Percentiles rank a stretch among this genome's conserved stretches.
phyloP scores from a whole-genome alignment of 2,329 filamentous ascomycete genomes.

The Alternaria sp. region DNA sequence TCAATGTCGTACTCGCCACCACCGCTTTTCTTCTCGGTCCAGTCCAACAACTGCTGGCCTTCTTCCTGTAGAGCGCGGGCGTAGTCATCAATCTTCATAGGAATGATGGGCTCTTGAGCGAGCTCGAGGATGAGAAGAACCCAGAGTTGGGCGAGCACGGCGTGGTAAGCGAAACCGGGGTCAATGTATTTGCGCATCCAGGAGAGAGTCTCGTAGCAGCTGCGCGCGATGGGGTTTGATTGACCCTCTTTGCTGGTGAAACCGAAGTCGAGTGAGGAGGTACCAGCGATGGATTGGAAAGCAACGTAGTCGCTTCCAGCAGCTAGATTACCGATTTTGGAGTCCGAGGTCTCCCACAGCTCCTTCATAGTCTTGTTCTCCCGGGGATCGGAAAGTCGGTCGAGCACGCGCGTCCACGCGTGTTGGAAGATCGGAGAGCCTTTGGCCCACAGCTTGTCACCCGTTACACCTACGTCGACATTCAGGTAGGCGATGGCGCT shows the following conservation, averaged over 20 bases:
- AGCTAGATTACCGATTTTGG: slow-evolving; percentile 70
- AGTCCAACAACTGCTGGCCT: slow-evolving; percentile 71
- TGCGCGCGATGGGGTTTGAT: slow-evolving; percentile 71
- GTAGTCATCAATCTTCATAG: slow-evolving; percentile 80
- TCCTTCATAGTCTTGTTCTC: slow-evolving; percentile 73
- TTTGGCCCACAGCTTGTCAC: slow-evolving; percentile 74
- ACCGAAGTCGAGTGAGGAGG: slow-evolving; percentile 82
- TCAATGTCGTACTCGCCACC: slow-evolving; percentile 52
- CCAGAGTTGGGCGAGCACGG: slow-evolving; percentile 77
- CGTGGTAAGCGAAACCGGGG: slow-evolving; percentile 82
- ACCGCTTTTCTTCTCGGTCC: slow-evolving; percentile 59
- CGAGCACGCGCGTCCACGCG: slow-evolving; percentile 73
- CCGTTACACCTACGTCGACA: slow-evolving; percentile 81
- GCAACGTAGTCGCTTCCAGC: slow-evolving; percentile 83
- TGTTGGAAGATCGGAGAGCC: slow-evolving; percentile 82
- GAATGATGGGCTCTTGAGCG: slow-evolving; percentile 78
- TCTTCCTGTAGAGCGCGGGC: slow-evolving; percentile 69
- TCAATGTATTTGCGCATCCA: slow-evolving; percentile 84
- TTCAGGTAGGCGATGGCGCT: slow-evolving; percentile 90
- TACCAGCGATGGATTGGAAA: slow-evolving; percentile 91
- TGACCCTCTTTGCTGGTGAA: slow-evolving; percentile 61
- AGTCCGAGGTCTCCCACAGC: slow-evolving; percentile 72
- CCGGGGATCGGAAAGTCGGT: slow-evolving; percentile 74
- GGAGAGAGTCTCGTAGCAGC: slow-evolving; percentile 87
- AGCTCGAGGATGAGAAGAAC: slow-evolving; percentile 85